Base-by-base conservation (phyloP, 1,139 yeast species). In the Kodamaea sp. region DNA sequence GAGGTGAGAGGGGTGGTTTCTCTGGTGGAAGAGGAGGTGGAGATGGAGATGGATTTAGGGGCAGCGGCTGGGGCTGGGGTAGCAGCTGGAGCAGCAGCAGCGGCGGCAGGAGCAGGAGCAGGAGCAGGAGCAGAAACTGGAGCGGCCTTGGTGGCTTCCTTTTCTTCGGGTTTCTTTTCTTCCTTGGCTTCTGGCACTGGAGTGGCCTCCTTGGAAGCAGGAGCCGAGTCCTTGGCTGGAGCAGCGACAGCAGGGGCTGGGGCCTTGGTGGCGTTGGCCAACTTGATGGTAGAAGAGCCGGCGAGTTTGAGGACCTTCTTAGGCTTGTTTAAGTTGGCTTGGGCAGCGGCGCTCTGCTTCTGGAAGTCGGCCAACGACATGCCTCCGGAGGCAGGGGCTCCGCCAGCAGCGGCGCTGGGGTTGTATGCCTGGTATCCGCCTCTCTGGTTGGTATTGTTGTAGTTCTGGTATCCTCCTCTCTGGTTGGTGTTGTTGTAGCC, bases 351-450 rank as follows among this genome's bases (percentile, higher is more conserved):
- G 55, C 82, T 78, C 60, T 82, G 83, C 57, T 83, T 83, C 62
- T 87, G 86, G 66, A 81, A 88, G 55, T 89, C 96, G 38, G 89
- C 95, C 51, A 89, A 73, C 24, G 95, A 80, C 89, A 87, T 81
- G 34, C 92, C 94, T 40, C 66, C 69, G n/a, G 67, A 48, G 46
- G 46, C 44, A 34, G 53, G 22, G 2, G 66, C 68, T n/a, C 67
- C 48, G 44, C 46, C 41, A 27, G 40, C 37, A 21, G 22, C 39
- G 35, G 39, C 41, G 39, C 15, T 7, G 50, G 52, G 42, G 47
- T 58, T 20, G 39, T 42, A 38, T 23, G 42, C 39, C 41, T 47
- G 43, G 49, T 48, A 47, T 29, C 44, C 47, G 28, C 33, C 37
- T 28, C 40, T 47, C 31, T 48, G 47, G 45, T 50, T 23, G 31